These are phyloP conservation scores for Pestalotiopsis sp. DNA, from an alignment of 2,329 filamentous ascomycete genomes.

Conservation along the genomic window DNA sequence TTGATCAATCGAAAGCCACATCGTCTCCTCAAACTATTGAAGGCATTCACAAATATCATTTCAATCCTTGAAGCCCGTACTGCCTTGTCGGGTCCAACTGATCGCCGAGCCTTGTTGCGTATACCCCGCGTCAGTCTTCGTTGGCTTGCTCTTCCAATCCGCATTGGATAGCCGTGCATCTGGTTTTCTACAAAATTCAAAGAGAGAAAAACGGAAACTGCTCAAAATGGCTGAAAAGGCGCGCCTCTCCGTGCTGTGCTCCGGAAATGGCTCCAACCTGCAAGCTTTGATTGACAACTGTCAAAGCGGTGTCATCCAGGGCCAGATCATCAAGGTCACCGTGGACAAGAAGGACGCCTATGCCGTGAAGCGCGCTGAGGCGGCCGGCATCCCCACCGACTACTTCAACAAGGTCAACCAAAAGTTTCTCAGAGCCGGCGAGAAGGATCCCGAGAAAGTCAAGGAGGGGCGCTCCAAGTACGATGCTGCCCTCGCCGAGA, in stretches of 20 bases:
- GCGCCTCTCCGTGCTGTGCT: conserved; percentile 61
- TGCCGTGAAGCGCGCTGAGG: conserved; percentile 43
- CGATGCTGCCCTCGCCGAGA: conserved; percentile 72
- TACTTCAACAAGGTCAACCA: conserved; percentile 83
- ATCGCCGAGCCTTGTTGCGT: too few species aligned
- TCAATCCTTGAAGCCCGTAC: too few species aligned
- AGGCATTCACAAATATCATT: too few species aligned
- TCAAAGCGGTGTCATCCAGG: conserved; percentile 40
- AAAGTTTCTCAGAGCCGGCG: conserved; percentile 61
- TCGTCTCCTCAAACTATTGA: too few species aligned
- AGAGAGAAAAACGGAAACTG: neutral
- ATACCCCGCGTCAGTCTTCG: too few species aligned
- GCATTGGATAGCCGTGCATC: too few species aligned
- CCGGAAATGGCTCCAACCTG: conserved; percentile 71
- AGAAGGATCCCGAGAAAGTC: conserved; percentile 59
- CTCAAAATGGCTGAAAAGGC: conserved; percentile 14
- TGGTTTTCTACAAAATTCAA: neutral
- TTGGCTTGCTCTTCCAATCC: too few species aligned
- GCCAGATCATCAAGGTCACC: conserved; percentile 48
- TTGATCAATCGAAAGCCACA: neutral
- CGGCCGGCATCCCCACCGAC: conserved; percentile 67
- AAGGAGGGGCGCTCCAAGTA: conserved; percentile 66
- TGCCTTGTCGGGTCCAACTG: too few species aligned
- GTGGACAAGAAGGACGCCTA: conserved; percentile 52
- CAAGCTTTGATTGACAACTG: conserved; percentile 67